A percentile compares a stretch with the other conserved stretches of the same genome.
Conservation (phyloP, 2,329 filamentous ascomycete genomes). For the Endocalyx cinctus region DNA sequence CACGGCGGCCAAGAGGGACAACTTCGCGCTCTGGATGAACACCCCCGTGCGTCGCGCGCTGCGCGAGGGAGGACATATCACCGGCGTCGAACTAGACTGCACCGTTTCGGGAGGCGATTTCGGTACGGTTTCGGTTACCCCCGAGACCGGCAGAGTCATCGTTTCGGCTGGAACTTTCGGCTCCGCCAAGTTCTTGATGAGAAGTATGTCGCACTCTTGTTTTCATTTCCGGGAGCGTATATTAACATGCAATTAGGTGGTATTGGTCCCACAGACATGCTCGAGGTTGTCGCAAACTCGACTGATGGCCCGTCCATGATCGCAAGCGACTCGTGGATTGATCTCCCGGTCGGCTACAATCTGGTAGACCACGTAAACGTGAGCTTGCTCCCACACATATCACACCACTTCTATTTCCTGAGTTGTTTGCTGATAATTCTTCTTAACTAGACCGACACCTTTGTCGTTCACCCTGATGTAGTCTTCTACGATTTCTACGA, state of each 20-base stretch:
- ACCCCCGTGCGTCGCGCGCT: constrained; percentile 63
- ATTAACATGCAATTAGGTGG: constrained; percentile 33
- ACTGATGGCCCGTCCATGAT: constrained; percentile 48
- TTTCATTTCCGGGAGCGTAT: not conserved
- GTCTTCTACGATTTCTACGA: constrained; percentile 64
- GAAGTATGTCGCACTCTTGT: constrained; percentile 39
- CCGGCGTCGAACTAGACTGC: constrained; percentile 62
- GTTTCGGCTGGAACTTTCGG: constrained; percentile 66
- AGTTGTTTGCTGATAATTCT: constrained; percentile 5
- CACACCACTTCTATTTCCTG: too few relatives aligned
- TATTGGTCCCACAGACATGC: constrained; percentile 61
- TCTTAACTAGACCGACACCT: constrained; percentile 36
- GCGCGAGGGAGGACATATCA: constrained; percentile 56
- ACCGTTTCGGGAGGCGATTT: constrained; percentile 47
- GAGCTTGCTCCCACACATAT: constrained; percentile 6
- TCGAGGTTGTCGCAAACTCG: constrained; percentile 47
- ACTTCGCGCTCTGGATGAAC: constrained; percentile 65
- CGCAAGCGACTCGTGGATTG: constrained; percentile 48
- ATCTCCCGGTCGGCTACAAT: constrained; percentile 55
- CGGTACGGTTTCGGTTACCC: constrained; percentile 57
- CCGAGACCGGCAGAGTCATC: constrained; percentile 59
- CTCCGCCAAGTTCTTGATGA: constrained; percentile 63
- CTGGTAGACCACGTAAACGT: constrained; percentile 52
- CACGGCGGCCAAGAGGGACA: constrained; percentile 51
- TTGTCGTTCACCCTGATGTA: constrained; percentile 40